Evolutionary conservation across 2,329 filamentous ascomycete species (phyloP).

Genomic region (Penicillium decumbens): DNA sequence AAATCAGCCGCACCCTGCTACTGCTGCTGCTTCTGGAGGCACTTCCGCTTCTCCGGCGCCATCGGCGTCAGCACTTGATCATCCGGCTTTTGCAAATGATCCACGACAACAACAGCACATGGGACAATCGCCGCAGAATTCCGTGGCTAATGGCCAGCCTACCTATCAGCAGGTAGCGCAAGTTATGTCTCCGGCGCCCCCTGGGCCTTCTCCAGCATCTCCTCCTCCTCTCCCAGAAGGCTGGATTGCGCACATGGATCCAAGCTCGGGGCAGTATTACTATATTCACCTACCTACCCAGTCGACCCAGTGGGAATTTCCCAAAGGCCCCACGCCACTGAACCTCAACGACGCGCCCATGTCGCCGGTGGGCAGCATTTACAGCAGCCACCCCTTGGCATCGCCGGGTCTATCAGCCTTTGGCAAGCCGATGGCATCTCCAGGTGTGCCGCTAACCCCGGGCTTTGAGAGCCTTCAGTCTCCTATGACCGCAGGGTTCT

Average conservation of each 20-base stretch:
- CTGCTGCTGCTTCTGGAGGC: constrained; percentile 13
- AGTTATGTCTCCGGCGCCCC: constrained; percentile 35
- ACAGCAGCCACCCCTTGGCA: constrained; percentile 63
- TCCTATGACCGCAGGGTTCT: constrained; percentile 75
- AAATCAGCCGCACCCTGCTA: constrained; percentile 19
- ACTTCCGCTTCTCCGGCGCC: constrained; percentile 24
- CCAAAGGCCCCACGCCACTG: constrained; percentile 87
- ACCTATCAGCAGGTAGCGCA: constrained; percentile 23
- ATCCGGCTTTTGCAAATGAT: constrained; percentile 91
- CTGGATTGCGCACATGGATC: constrained; percentile 95
- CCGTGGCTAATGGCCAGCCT: constrained; percentile 27
- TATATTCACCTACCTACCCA: constrained; percentile 96
- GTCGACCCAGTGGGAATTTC: constrained; percentile 98
- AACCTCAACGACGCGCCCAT: constrained; percentile 76
- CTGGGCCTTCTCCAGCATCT: constrained; percentile 63
- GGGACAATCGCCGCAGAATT: constrained; percentile 40
- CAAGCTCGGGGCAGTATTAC: constrained; percentile 95
- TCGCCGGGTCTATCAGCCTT: constrained; percentile 62
- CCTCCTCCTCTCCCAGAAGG: constrained; percentile 93
- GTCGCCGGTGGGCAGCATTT: constrained; percentile 74
- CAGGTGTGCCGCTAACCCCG: constrained; percentile 75
- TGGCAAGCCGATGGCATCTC: constrained; percentile 63
- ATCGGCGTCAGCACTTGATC: constrained; percentile 49
- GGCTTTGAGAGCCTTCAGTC: constrained; percentile 82
- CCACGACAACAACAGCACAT: constrained; percentile 47